Evolutionary conservation across 1,139 yeast species (phyloP).

Genomic region (Suhomyces atakaporum): DNA sequence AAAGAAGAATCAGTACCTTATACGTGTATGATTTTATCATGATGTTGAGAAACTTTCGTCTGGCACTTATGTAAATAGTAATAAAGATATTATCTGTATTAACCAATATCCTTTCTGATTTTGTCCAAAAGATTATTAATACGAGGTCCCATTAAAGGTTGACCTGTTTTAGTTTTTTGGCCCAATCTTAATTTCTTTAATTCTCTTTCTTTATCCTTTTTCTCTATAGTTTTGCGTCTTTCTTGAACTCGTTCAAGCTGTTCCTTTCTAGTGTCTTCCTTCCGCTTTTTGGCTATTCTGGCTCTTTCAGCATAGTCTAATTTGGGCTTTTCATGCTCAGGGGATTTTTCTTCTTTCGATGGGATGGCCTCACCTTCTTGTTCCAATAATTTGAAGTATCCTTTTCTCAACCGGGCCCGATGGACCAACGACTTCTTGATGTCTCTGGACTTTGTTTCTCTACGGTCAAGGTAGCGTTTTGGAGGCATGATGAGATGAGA

Average conservation of each 20-base stretch:
- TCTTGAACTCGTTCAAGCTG: constrained; percentile 25
- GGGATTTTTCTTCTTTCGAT: constrained; percentile 9
- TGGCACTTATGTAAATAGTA: not conserved
- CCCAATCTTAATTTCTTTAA: constrained; percentile 52
- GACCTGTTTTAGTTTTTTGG: constrained; percentile 72
- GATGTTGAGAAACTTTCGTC: constrained; percentile 24
- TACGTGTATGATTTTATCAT: constrained; percentile 54
- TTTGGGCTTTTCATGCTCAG: constrained; percentile 17
- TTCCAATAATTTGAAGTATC: constrained; percentile 77
- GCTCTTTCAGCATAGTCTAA: constrained; percentile 50
- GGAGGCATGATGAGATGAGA: constrained; percentile 6
- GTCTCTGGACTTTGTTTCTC: constrained; percentile 51
- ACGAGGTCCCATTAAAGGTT: constrained; percentile 90
- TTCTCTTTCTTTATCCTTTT: constrained; percentile 33
- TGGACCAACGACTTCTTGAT: constrained; percentile 78
- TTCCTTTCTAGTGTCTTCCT: constrained; percentile 29
- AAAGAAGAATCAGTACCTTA: constrained; percentile 54
- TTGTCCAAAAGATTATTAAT: constrained; percentile 77
- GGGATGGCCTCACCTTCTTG: constrained; percentile 63
- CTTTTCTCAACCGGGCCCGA: constrained; percentile 79
- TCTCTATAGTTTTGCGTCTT: constrained; percentile 19
- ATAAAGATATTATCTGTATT: not conserved
- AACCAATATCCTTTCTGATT: constrained; percentile 52
- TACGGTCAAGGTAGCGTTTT: constrained; percentile 34
- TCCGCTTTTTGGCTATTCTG: constrained; percentile 36